Evolutionary conservation across 2,329 filamentous ascomycete species (phyloP).

Genomic region (Penicillium olsonii): DNA sequence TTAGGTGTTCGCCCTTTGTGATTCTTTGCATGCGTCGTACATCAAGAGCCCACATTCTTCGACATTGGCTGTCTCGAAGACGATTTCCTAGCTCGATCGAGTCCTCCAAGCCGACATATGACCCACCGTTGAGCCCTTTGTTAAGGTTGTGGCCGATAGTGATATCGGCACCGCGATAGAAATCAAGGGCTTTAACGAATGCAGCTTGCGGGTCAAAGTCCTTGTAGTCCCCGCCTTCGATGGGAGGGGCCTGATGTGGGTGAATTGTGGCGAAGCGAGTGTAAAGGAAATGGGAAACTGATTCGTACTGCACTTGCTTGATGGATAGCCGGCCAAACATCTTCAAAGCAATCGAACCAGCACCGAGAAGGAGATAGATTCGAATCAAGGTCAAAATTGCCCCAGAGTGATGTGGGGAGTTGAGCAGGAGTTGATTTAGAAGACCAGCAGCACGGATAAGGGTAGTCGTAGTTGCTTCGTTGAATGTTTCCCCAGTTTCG

Average conservation of each 20-base stretch:
- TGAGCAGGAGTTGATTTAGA: slow-evolving; percentile 40
- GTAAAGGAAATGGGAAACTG: slow-evolving; percentile 49
- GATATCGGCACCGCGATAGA: slow-evolving; percentile 43
- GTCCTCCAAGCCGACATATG: slow-evolving; percentile 47
- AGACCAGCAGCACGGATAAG: slow-evolving; percentile 42
- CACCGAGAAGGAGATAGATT: slow-evolving; percentile 47
- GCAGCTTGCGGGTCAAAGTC: slow-evolving; percentile 46
- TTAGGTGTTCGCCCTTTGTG: slow-evolving; percentile 38
- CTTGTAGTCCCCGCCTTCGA: slow-evolving; percentile 41
- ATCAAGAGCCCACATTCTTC: slow-evolving; percentile 46
- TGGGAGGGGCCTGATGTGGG: slow-evolving; percentile 43
- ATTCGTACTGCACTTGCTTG: slow-evolving; percentile 53
- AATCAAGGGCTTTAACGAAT: slow-evolving; percentile 42
- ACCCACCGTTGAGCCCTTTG: slow-evolving; percentile 43
- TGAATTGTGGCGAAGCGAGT: slow-evolving; percentile 51
- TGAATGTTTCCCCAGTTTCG: slow-evolving; percentile 19
- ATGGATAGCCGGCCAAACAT: slow-evolving; percentile 48
- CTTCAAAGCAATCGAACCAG: slow-evolving; percentile 48
- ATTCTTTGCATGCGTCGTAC: slow-evolving; percentile 43
- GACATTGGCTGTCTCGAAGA: slow-evolving; percentile 43
- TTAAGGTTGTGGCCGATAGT: slow-evolving; percentile 39
- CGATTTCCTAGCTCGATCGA: slow-evolving; percentile 43
- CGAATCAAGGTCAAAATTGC: slow-evolving; percentile 47
- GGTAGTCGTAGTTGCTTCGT: slow-evolving; percentile 27
- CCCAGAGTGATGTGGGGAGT: slow-evolving; percentile 51